Base-by-base conservation (phyloP, 108 stramenopile genomes). In the Ochromonas danica region DNA sequence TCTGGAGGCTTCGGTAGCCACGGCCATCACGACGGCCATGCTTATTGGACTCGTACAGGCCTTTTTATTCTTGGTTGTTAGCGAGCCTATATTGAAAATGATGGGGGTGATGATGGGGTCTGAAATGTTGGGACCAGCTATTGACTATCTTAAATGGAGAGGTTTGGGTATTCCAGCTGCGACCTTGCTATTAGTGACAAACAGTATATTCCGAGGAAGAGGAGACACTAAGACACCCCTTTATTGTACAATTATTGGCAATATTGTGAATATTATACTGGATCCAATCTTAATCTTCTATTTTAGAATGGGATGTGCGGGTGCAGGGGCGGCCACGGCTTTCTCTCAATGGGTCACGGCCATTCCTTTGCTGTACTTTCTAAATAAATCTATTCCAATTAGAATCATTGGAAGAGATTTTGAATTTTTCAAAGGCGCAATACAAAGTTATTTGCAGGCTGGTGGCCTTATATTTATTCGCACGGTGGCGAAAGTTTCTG, bases 251-350 rank as follows among this genome's bases (percentile, higher is more conserved):
- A 43, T 94, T 0, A 35, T 89, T 0, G 93, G 93, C 80, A 92
- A 92, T 0, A 84, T 75, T 0, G 71, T 93, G 75, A 96, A 96
- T 87, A 90, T 86, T 0, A 80, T 90, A 65, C 77, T 96, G 61
- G 93, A 94, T 83, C 93, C 95, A 0, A 61, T 96, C 0, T 94
- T 94, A 72, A 94, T 96, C 51, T 96, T 96, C 80, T 90, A 87
- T 1, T 81, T 88, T 14, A 43, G 79, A 0, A 89, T 90, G 79
- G 95, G 95, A 14, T 91, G 93, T 3, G 90, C 90, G 71, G 95
- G 95, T 30, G 95, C 95, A 28, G 95, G 93, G 33, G 90, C 90
- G 14, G 95, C 93, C 0, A 96, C 95, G 1, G 93, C 92, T 0
- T 41, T 94, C 0, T 91, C 93, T 0, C 93, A 94, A 80, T 92